Conservation (phyloP, 2,329 filamentous ascomycete species). For the Pleomassaria siparia region DNA sequence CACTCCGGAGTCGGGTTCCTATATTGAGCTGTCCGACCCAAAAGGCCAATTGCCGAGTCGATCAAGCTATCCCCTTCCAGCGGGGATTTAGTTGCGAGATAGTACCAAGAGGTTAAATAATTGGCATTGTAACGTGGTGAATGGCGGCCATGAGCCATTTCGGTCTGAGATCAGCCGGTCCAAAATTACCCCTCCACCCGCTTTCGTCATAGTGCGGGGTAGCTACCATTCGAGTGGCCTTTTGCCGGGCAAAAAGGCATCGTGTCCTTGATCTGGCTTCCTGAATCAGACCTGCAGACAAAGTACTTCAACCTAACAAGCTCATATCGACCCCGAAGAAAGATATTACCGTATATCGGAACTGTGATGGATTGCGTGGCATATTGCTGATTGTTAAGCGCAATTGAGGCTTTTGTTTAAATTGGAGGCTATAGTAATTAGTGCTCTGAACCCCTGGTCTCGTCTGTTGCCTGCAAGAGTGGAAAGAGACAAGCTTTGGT, state of each 20-base stretch:
- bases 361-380: not conserved
- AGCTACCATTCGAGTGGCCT: not conserved
- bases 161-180: constrained; percentile 16
- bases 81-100: not conserved
- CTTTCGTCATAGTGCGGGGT: constrained; percentile 21
- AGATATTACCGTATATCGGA: not conserved
- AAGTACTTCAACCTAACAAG: not conserved
- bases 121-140: not conserved
- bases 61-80: not conserved
- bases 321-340: too few relatives aligned
- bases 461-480: not conserved
- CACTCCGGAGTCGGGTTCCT: constrained; percentile 8
- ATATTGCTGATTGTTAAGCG: not conserved
- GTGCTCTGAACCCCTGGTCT: not conserved
- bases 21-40: constrained; percentile 3
- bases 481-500: constrained; percentile 1
- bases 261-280: too few relatives aligned
- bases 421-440: constrained; percentile 1
- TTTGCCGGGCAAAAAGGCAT: not conserved
- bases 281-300: not conserved
- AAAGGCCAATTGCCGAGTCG: not conserved
- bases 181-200: constrained; percentile 14
- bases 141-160: not conserved
- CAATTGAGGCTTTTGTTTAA: constrained; percentile 2
- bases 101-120: not conserved